Percentiles rank a stretch among this genome's conserved stretches.
Conservation (phyloP, 805 yeast genomes). For the Saccharomycopsis schoenii region DNA sequence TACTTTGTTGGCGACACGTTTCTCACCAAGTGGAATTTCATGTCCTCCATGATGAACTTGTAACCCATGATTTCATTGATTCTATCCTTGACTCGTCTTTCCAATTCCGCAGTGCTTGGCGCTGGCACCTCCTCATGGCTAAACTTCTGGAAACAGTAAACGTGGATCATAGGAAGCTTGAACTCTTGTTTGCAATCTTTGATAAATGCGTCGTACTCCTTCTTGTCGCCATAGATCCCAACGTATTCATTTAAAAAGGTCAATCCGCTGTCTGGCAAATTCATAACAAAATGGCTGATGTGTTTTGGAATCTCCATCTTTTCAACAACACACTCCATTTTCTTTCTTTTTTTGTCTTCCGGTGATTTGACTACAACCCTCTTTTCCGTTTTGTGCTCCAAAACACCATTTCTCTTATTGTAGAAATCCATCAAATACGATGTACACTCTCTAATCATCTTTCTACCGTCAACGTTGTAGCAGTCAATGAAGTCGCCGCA, state of each 20-base stretch:
- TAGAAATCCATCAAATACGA: slow-evolving; percentile 39
- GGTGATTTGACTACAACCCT: slow-evolving; percentile 2
- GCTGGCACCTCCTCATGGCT: slow-evolving; percentile 58
- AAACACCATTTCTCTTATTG: slow-evolving; percentile 24
- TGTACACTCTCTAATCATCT: slow-evolving; percentile 59
- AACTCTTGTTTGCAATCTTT: slow-evolving; percentile 26
- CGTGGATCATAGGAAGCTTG: slow-evolving; percentile 67
- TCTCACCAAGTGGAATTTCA: slow-evolving; percentile 75
- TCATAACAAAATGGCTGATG: slow-evolving; percentile 80
- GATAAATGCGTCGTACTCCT: slow-evolving; percentile 27
- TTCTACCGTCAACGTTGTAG: slow-evolving; percentile 72
- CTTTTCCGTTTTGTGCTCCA: slow-evolving; percentile 24
- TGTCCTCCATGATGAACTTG: slow-evolving; percentile 35
- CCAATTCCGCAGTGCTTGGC: slow-evolving; percentile 59
- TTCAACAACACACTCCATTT: slow-evolving; percentile 22
- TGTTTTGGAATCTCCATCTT: slow-evolving; percentile 38
- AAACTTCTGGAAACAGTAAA: slow-evolving; percentile 88
- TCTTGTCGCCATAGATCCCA: slow-evolving; percentile 50
- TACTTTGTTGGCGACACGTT: slow-evolving; percentile 95
- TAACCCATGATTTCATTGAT: slow-evolving; percentile 36
- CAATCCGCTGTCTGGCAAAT: slow-evolving; percentile 87
- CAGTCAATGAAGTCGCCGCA: slow-evolving; percentile 49
- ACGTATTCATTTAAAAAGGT: slow-evolving; percentile 68
- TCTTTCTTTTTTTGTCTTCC: slow-evolving; percentile 20
- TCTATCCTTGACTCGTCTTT: slow-evolving; percentile 51